phyloP scores from a whole-genome alignment of 176 grass and related monocot genomes.

The Bromus sterilis region DNA sequence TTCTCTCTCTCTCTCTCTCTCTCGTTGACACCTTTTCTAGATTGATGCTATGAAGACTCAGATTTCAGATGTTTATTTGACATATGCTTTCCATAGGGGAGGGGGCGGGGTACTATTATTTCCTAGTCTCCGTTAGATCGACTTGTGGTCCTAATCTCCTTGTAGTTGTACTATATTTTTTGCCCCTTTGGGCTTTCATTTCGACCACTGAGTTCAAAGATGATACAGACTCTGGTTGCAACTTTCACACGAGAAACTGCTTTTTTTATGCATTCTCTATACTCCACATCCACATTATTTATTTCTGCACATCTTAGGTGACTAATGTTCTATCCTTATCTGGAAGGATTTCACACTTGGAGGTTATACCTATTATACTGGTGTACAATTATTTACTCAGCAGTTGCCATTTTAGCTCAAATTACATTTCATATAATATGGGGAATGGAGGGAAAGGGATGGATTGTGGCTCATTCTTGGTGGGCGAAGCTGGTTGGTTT shows the following conservation, averaged over 20 bases:
- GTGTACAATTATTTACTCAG: conserved; percentile 76
- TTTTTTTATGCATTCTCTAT: background rate
- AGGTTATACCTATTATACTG: conserved; percentile 56
- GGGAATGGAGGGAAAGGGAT: conserved; percentile 64
- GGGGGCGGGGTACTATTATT: background rate
- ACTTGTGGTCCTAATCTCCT: background rate
- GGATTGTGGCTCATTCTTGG: conserved; percentile 57
- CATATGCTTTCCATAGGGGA: background rate
- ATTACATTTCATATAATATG: conserved; percentile 75
- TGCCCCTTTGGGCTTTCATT: background rate
- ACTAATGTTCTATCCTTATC: conserved; percentile 20
- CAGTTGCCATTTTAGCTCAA: conserved; percentile 69
- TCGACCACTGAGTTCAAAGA: conserved; percentile 1
- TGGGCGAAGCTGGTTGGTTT: conserved; percentile 82
- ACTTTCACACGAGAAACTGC: background rate
- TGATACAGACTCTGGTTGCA: background rate
- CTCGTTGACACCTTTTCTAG: background rate
- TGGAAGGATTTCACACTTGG: conserved; percentile 64
- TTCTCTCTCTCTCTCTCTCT: background rate
- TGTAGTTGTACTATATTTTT: background rate
- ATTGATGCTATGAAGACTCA: background rate
- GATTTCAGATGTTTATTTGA: background rate
- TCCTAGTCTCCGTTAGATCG: background rate
- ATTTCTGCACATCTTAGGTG: background rate
- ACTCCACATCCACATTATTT: conserved; percentile 1